phyloP scores from a whole-genome alignment of 192 early-diverging fungal genomes.

The Coemansia sp. region DNA sequence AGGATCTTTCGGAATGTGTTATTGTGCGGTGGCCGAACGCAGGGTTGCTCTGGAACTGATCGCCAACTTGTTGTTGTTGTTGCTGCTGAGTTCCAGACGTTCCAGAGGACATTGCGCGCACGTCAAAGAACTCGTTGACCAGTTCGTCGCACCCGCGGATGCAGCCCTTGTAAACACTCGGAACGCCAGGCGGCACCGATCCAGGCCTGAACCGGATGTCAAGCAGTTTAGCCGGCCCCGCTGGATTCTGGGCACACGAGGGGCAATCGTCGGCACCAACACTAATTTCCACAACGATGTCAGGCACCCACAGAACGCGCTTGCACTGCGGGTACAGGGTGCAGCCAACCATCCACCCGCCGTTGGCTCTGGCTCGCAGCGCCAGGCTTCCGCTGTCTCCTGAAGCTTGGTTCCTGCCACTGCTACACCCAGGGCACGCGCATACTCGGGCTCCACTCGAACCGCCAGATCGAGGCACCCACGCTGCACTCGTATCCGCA shows the following conservation, averaged over 20 bases:
- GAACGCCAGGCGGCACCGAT: constrained; percentile 31
- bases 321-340: constrained; percentile 53
- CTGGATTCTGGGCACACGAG: constrained; percentile 12
- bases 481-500: neutral
- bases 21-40: neutral
- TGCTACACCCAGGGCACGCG: constrained; percentile 23
- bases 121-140: constrained; percentile 42
- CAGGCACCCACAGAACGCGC: constrained; percentile 46
- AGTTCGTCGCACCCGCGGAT: constrained; percentile 50
- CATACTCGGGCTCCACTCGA: constrained; percentile 19
- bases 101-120: neutral
- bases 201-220: constrained; percentile 39
- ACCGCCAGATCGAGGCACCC: constrained; percentile 9
- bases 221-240: constrained; percentile 25
- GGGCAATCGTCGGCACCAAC: constrained; percentile 27
- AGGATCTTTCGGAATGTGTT: neutral
- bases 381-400: neutral
- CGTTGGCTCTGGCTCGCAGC: constrained; percentile 12
- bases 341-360: constrained; percentile 52
- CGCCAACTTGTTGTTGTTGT: constrained; percentile 12
- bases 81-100: neutral
- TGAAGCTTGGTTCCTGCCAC: constrained; percentile 7
- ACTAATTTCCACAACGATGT: constrained; percentile 11
- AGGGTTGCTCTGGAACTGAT: neutral
- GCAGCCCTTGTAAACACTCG: constrained; percentile 29